These are phyloP conservation scores for Tulasnella sp. DNA, from an alignment of 768 basidiomycete genomes.

Conservation along the genomic window DNA sequence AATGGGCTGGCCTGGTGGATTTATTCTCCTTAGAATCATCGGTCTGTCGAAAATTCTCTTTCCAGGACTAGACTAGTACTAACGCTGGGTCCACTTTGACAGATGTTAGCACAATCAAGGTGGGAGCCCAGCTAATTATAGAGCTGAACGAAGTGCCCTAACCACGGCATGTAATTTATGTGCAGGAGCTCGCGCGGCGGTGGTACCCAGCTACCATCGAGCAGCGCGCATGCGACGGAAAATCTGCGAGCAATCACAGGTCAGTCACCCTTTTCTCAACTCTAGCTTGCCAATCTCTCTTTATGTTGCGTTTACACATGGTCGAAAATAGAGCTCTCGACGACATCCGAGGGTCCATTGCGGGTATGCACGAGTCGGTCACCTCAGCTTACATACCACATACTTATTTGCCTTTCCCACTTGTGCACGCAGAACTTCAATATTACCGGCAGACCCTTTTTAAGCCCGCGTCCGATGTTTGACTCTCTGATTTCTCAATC, in stretches of 20 bases:
- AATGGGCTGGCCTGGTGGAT: slow-evolving; percentile 66
- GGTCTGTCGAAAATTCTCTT: slow-evolving; percentile 36
- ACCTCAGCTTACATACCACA: background rate
- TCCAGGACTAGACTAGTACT: background rate
- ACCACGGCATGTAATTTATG: slow-evolving; percentile 25
- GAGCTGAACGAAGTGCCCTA: too few relatives aligned
- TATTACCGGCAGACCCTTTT: slow-evolving; percentile 77
- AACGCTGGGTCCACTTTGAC: background rate
- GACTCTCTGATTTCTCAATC: too few relatives aligned
- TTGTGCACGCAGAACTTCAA: slow-evolving; percentile 45
- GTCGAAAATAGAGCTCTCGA: slow-evolving; percentile 53
- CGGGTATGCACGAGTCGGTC: slow-evolving; percentile 35
- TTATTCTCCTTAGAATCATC: slow-evolving; percentile 42
- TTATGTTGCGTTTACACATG: background rate
- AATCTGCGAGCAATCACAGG: slow-evolving; percentile 47
- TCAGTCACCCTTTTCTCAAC: slow-evolving; percentile 24
- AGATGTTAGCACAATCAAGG: slow-evolving; percentile 85
- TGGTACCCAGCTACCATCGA: slow-evolving; percentile 44
- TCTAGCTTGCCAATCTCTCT: too few relatives aligned
- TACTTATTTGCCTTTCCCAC: background rate
- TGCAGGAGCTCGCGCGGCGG: slow-evolving; percentile 63
- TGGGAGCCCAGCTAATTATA: too few relatives aligned
- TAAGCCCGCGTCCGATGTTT: background rate
- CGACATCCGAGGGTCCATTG: slow-evolving; percentile 69
- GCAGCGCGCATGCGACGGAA: slow-evolving; percentile 17